Evolutionary conservation across 257 asterid species (phyloP), one percentile per base, ranked within the genome.

Genomic region (Solanum tarijense): DNA sequence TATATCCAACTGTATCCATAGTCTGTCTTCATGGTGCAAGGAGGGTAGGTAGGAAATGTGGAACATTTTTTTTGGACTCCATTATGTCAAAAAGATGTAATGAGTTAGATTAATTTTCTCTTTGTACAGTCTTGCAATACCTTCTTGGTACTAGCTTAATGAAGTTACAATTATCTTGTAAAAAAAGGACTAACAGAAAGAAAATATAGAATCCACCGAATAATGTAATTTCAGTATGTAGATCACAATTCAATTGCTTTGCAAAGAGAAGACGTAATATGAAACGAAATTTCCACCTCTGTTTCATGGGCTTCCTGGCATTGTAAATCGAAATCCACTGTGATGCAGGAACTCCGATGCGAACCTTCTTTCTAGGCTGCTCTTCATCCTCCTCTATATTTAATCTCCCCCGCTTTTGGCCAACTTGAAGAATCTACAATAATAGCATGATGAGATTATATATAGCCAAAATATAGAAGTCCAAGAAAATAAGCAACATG

Each of bases 301-400:
- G 94, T 86, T 92, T 92, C 94, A 92, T 92, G 72, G 94, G 94
- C 86, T 71, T 86, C 87, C 92, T 88, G 16, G 94, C 92, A 90
- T 92, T 92, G 87, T 92, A 92, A 87, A 92, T 87, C 29, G 92
- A 89, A 46, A 92, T 90, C 92, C 94, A 92, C 43, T 92, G 94
- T 5, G 91, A 84, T 32, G 94, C 94, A 52, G 94, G 92, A 76
- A 87, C 58, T 73, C 94, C 94, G 31, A 87, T 86, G 3, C 92
- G 92, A 74, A 92, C 87, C 81, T 92, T 92, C 92, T 92, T 92
- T 89, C 87, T 90, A 21, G 91, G 91, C 83, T 84, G 92, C 75
- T 88, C 92, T 13, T 88, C 92, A 7, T 87, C 92, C 38, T 89
- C 92, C 9, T 89, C 91, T 66, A 90, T 83, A 89, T 87, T 90